Percentiles rank a stretch among this genome's conserved stretches.
These are phyloP conservation scores for Blastobotrys raffinosifermentans DNA, from an alignment of 1,139 yeast species.

Conservation along the genomic window DNA sequence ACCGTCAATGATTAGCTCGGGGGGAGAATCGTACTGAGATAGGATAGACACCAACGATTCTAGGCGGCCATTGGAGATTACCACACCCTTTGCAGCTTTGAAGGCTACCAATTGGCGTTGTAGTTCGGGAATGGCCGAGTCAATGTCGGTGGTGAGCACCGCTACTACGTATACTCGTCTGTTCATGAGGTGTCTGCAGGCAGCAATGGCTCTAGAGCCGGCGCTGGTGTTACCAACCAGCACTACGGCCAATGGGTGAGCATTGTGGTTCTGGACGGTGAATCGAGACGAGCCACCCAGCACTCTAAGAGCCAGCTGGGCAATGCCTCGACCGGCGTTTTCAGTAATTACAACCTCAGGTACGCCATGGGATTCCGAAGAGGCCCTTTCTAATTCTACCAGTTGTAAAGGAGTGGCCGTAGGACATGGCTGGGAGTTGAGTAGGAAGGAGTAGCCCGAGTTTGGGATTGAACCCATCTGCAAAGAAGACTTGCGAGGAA, in stretches of 20 bases:
- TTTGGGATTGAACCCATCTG: too few relatives aligned
- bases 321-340: constrained; percentile 63
- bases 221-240: constrained; percentile 69
- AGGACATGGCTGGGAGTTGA: constrained; percentile 35
- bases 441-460: too few relatives aligned
- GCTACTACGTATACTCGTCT: constrained; percentile 68
- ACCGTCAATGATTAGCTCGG: constrained; percentile 74
- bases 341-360: constrained; percentile 51
- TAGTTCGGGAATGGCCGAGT: constrained; percentile 30
- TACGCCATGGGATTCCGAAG: constrained; percentile 48
- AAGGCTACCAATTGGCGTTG: constrained; percentile 49
- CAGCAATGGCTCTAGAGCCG: constrained; percentile 70
- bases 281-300: constrained; percentile 67
- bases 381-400: constrained; percentile 65
- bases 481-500: too few relatives aligned
- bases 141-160: constrained; percentile 32
- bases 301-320: constrained; percentile 52
- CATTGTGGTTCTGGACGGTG: constrained; percentile 57
- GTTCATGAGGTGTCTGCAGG: constrained; percentile 74
- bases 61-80: constrained; percentile 34
- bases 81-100: constrained; percentile 48
- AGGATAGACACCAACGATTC: constrained; percentile 35
- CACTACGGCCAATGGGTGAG: constrained; percentile 70
- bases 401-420: constrained; percentile 76
- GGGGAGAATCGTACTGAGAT: constrained; percentile 58